Percentiles rank a stretch among this genome's conserved stretches.
Conservation (phyloP, 805 yeast species). For the Komagataella ulmi region DNA sequence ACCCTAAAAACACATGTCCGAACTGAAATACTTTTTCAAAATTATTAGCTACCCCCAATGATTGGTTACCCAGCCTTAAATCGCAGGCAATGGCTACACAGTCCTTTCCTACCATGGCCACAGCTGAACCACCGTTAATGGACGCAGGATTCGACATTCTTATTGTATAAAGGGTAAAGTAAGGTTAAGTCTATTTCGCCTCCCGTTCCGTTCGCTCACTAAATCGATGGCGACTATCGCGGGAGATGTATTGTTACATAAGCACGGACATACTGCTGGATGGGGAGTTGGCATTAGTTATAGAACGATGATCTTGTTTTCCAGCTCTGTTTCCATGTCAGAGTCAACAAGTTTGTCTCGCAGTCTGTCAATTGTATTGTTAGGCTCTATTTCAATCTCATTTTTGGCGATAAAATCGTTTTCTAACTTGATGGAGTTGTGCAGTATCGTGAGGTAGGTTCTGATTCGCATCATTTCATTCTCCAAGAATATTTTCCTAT, state of each 20-base stretch:
- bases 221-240: not conserved
- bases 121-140: constrained; percentile 76
- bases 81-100: constrained; percentile 98
- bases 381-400: not conserved
- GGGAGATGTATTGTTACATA: not conserved
- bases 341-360: not conserved
- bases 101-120: constrained; percentile 97
- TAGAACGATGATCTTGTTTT: not conserved
- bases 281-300: too few species aligned
- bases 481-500: constrained; percentile 27
- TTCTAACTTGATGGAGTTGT: constrained; percentile 32
- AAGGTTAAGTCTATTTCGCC: not conserved
- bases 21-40: constrained; percentile 86
- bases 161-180: not conserved
- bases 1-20: constrained; percentile 79
- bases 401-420: constrained; percentile 12
- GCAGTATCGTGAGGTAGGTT: constrained; percentile 28
- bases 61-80: constrained; percentile 85
- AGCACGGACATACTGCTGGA: not conserved
- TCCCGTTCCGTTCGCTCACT: not conserved
- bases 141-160: constrained; percentile 29
- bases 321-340: not conserved
- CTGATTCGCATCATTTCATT: constrained; percentile 30
- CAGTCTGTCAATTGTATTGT: constrained; percentile 3
- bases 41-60: constrained; percentile 81